A percentile compares a stretch with the other conserved stretches of the same genome.
phyloP scores from a whole-genome alignment of 2,329 filamentous ascomycete genomes.

The Trichophyton schoenleinii region DNA sequence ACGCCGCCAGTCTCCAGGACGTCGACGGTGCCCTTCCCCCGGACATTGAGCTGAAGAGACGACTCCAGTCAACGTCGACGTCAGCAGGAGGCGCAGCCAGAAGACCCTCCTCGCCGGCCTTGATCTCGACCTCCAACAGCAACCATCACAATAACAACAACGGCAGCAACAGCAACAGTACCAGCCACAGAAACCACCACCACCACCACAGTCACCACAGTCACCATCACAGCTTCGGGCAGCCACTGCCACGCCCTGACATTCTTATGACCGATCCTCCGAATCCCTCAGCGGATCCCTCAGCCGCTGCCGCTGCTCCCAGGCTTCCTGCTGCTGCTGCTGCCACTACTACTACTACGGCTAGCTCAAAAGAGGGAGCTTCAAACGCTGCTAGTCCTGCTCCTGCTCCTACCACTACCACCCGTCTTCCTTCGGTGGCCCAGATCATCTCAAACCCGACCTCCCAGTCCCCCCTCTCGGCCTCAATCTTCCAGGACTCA shows the following conservation, averaged over 20 bases:
- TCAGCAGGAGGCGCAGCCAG: not conserved
- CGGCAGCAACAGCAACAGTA: not conserved
- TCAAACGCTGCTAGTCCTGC: not conserved
- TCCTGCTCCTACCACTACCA: not conserved
- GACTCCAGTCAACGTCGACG: not conserved
- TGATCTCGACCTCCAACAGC: not conserved
- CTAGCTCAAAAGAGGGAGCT: not conserved
- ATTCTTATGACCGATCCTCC: not conserved
- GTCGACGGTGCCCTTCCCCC: not conserved
- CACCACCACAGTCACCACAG: not conserved
- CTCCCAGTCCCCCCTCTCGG: not conserved
- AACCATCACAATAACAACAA: not conserved
- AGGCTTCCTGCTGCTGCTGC: not conserved
- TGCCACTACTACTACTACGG: not conserved
- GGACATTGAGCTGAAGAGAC: not conserved
- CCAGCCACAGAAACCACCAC: not conserved
- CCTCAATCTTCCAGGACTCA: not conserved
- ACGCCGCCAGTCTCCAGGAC: not conserved
- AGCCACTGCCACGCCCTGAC: not conserved
- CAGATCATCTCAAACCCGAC: conserved; percentile 3
- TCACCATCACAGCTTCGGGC: not conserved
- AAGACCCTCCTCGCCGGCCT: not conserved
- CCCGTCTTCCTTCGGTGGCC: not conserved
- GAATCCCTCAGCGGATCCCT: not conserved
- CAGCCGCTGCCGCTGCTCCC: not conserved